phyloP scores from a whole-genome alignment of 208 protist genomes.

The Leishmania braziliensis region DNA sequence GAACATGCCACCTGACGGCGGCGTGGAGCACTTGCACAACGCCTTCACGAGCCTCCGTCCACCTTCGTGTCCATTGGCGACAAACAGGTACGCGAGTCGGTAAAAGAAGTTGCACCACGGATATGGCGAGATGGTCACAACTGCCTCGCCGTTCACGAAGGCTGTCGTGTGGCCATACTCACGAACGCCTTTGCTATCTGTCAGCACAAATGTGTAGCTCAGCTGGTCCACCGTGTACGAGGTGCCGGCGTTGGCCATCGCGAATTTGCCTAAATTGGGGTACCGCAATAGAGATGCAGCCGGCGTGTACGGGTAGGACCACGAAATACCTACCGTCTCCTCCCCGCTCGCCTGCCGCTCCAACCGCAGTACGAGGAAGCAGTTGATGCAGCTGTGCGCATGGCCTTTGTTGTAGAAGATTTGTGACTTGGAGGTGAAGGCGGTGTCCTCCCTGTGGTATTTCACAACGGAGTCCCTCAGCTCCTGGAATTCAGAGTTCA shows the following conservation, averaged over 20 bases:
- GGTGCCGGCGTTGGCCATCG: constrained; percentile 49
- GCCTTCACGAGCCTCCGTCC: constrained; percentile 51
- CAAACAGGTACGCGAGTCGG: constrained; percentile 56
- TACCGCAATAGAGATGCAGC: constrained; percentile 35
- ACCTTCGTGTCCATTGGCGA: constrained; percentile 44
- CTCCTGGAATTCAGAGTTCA: constrained; percentile 30
- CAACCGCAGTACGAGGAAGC: constrained; percentile 49
- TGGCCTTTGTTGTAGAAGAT: constrained; percentile 68
- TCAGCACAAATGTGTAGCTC: constrained; percentile 81
- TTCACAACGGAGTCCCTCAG: constrained; percentile 46
- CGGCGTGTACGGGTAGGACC: constrained; percentile 60
- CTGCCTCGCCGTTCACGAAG: constrained; percentile 72
- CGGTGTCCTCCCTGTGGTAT: constrained; percentile 44
- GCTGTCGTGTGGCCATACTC: constrained; percentile 73
- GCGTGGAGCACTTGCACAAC: constrained; percentile 50
- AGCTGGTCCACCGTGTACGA: constrained; percentile 63
- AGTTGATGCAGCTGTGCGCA: constrained; percentile 54
- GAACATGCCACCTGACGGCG: constrained; percentile 69
- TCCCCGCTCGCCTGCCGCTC: constrained; percentile 15
- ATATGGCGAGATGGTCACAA: constrained; percentile 65
- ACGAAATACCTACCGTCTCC: constrained; percentile 41
- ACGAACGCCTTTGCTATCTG: constrained; percentile 67
- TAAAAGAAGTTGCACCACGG: constrained; percentile 89
- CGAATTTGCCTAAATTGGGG: constrained; percentile 68
- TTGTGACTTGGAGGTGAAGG: constrained; percentile 35